phyloP scores from a whole-genome alignment of 805 yeast species.

The Candida glaebosa region DNA sequence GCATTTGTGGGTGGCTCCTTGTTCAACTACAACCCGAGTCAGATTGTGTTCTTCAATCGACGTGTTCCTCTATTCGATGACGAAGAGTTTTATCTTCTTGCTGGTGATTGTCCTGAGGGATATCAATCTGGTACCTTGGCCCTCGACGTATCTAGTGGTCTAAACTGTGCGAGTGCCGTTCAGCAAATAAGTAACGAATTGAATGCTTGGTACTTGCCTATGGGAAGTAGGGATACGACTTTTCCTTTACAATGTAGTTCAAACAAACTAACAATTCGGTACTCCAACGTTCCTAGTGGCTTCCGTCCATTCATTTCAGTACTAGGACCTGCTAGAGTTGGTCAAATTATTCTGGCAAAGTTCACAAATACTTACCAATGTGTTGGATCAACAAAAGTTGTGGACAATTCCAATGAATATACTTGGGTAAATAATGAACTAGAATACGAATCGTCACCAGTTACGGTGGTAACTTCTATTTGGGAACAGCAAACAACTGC shows the following conservation, averaged over 20 bases:
- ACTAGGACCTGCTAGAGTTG: background rate
- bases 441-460: background rate
- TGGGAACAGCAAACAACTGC: background rate
- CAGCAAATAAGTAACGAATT: conserved; percentile 11
- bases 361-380: background rate
- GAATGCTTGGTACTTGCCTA: conserved; percentile 15
- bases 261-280: conserved; percentile 1
- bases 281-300: conserved; percentile 5
- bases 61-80: no score
- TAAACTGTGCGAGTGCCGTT: conserved; percentile 13
- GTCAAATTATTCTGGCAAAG: background rate
- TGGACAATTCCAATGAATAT: background rate
- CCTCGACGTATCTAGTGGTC: conserved; percentile 4
- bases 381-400: background rate
- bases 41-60: no score
- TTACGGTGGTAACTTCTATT: conserved; percentile 4
- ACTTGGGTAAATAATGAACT: background rate
- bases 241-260: background rate
- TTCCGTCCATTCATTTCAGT: background rate
- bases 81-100: conserved; percentile 6
- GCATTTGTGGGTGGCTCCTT: conserved; percentile 8
- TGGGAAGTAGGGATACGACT: background rate
- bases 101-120: conserved; percentile 12
- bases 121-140: conserved; percentile 14
- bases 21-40: background rate